phyloP scores from a whole-genome alignment of 75 land plant genomes.

The Cupressus sempervirens region DNA sequence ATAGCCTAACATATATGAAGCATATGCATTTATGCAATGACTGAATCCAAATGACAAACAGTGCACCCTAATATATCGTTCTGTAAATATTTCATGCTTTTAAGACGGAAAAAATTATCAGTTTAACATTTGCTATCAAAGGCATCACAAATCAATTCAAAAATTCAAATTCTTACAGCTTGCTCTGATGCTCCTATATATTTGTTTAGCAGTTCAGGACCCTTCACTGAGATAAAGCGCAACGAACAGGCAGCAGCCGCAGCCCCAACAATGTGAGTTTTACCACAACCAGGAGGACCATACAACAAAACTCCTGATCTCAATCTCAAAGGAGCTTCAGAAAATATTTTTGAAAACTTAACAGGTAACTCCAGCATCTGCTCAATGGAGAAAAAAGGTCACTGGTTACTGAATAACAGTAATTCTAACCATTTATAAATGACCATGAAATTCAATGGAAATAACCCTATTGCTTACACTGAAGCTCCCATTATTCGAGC shows the following conservation, averaged over 20 bases:
- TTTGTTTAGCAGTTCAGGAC: slow-evolving; percentile 95
- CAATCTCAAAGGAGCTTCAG: slow-evolving; percentile 73
- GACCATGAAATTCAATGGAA: background rate
- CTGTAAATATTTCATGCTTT: background rate
- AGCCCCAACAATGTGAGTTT: slow-evolving; percentile 97
- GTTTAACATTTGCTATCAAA: background rate
- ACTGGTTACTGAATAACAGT: background rate
- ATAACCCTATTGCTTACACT: background rate
- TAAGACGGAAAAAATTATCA: background rate
- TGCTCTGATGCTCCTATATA: slow-evolving; percentile 99
- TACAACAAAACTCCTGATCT: slow-evolving; percentile 94
- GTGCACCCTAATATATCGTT: background rate
- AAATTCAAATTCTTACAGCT: slow-evolving; percentile 57
- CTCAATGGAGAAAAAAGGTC: slow-evolving; percentile 8
- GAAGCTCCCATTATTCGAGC: background rate
- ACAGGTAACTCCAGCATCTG: slow-evolving; percentile 96
- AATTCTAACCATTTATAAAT: background rate
- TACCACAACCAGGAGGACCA: slow-evolving; percentile 99
- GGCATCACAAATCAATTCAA: background rate
- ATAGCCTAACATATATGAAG: background rate
- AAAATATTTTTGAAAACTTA: slow-evolving; percentile 78
- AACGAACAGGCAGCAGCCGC: slow-evolving; percentile 95
- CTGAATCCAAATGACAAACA: background rate
- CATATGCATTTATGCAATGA: background rate
- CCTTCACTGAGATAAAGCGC: slow-evolving; percentile 89